These are phyloP conservation scores for Peronospora destructor DNA, from an alignment of 352 stramenopile genomes.

Conservation along the genomic window DNA sequence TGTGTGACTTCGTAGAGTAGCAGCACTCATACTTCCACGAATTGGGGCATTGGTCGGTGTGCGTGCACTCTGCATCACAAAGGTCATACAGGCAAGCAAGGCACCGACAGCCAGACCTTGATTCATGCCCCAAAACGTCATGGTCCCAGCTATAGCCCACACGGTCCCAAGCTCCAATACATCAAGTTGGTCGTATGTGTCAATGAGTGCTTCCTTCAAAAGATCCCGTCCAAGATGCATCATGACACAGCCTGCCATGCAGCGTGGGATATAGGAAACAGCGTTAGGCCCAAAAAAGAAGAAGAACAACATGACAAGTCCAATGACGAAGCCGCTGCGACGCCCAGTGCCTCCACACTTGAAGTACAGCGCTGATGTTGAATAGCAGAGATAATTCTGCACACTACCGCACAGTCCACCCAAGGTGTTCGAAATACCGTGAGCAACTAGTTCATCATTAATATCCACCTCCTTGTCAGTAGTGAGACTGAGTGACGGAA, in stretches of 20 bases:
- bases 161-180: conserved; percentile 86
- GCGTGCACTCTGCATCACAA: conserved; percentile 84
- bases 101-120: conserved; percentile 82
- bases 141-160: conserved; percentile 84
- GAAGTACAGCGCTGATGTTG: conserved; percentile 78
- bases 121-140: conserved; percentile 92
- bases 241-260: conserved; percentile 90
- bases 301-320: conserved; percentile 68
- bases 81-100: conserved; percentile 84
- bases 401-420: conserved; percentile 80
- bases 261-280: conserved; percentile 85
- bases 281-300: conserved; percentile 85
- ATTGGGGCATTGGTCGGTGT: conserved; percentile 82
- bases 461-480: conserved; percentile 87
- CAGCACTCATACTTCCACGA: conserved; percentile 85
- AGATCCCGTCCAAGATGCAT: conserved; percentile 89
- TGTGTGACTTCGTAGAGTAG: conserved; percentile 81
- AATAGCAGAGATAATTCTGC: conserved; percentile 90
- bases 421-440: conserved; percentile 88
- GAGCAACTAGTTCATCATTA: conserved; percentile 88
- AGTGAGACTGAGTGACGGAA: conserved; percentile 83
- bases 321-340: conserved; percentile 57
- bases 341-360: conserved; percentile 81
- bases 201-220: conserved; percentile 85
- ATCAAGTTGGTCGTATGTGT: conserved; percentile 86